Evolutionary conservation across 1,284 basidiomycete species (phyloP).

Genomic region (Apiotrichum domesticum): DNA sequence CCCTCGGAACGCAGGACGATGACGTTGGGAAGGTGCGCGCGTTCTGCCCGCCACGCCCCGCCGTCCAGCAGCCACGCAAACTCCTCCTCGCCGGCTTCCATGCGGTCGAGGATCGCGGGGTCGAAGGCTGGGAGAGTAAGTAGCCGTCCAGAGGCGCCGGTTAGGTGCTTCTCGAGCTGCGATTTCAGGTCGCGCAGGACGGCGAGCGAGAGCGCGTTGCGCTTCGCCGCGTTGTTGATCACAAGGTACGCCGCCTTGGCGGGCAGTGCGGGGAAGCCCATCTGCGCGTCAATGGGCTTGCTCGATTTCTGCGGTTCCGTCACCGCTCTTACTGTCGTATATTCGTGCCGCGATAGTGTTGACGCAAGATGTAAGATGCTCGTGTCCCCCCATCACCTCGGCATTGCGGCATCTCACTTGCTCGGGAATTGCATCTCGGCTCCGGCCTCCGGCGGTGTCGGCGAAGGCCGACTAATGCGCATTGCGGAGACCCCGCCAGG

Average conservation of each 20-base stretch:
- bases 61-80: conserved; percentile 14
- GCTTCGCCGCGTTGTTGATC: conserved; percentile 19
- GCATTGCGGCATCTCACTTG: too few species aligned
- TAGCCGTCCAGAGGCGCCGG: conserved; percentile 1
- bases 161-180: conserved; percentile 9
- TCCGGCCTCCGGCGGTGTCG: too few species aligned
- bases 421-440: too few species aligned
- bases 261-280: conserved; percentile 11
- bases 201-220: conserved; percentile 17
- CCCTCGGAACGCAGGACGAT: conserved; percentile 16
- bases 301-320: too few species aligned
- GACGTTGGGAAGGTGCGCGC: conserved; percentile 9
- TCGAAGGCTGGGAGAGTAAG: conserved; percentile 9
- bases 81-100: conserved; percentile 7
- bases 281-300: not conserved
- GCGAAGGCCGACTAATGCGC: too few species aligned
- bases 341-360: too few species aligned
- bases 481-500: too few species aligned
- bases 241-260: conserved; percentile 14
- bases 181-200: conserved; percentile 13
- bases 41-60: conserved; percentile 6
- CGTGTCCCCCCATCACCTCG: too few species aligned
- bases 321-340: too few species aligned
- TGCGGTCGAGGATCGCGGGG: conserved; percentile 9
- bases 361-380: too few species aligned